These are phyloP conservation scores for Sclerotinia spermophila DNA, from an alignment of 2,329 filamentous ascomycete genomes.

Conservation along the genomic window DNA sequence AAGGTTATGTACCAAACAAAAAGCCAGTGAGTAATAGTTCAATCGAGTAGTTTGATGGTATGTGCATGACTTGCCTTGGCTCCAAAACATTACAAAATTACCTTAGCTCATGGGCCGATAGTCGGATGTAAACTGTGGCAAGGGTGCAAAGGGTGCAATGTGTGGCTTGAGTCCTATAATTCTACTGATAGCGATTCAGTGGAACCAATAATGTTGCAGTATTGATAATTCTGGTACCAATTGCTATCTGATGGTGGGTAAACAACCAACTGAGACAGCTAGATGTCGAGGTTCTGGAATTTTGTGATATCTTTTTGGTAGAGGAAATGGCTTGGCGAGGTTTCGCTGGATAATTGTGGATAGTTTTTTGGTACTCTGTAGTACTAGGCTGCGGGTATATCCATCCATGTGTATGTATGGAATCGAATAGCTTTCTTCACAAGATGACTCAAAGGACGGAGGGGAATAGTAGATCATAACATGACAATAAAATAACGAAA, in stretches of 20 bases:
- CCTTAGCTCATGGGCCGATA: constrained; percentile 11
- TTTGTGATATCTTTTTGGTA: too few species aligned
- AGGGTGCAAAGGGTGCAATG: neutral
- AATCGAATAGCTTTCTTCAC: neutral
- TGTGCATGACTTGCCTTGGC: constrained; percentile 3
- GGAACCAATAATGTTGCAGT: neutral
- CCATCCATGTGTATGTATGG: neutral
- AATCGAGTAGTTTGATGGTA: neutral
- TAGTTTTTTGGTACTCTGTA: neutral
- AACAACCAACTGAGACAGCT: too few species aligned
- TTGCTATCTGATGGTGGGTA: neutral
- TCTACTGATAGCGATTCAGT: neutral
- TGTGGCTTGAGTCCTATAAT: neutral
- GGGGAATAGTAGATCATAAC: neutral
- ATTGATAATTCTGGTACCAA: neutral
- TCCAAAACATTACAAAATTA: constrained; percentile 1
- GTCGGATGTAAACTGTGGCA: constrained; percentile 5
- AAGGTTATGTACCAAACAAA: neutral
- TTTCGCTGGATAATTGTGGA: neutral
- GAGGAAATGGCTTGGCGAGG: neutral
- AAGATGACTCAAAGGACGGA: neutral
- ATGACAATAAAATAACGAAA: neutral
- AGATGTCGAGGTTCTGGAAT: neutral
- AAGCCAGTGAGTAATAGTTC: constrained; percentile 13
- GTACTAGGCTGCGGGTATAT: neutral